Evolutionary conservation across 768 basidiomycete species (phyloP), one percentile per base, ranked within the genome.

Genomic region (Leccinum variicolor): DNA sequence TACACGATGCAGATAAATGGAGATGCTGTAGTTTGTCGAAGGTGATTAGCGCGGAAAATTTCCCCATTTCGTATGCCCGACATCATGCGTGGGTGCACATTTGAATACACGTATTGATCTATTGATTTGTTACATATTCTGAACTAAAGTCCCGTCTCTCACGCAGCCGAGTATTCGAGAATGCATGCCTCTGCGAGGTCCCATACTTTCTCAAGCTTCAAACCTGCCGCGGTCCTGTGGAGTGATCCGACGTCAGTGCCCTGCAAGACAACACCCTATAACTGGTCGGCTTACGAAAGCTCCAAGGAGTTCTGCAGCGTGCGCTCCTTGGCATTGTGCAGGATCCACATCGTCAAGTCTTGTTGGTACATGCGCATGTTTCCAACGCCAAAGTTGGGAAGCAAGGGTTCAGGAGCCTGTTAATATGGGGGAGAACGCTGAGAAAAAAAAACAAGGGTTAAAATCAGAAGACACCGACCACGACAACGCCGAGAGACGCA

Each of bases 341-440:
- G 4, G 13, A 71, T 47, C 59, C 58, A 64, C 73, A 75, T 75
- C 2, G 56, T 53, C 49, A 75, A 2, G 45, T 75, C 75, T 34
- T 63, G 62, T 29, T 70, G 55, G 56, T 76, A 70, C 56, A 67
- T 56, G 1, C 66, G 66, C 19, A 67, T 60, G 34, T 61, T 65
- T 3, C 73, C 73, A 9, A 63, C 65, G 15, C 75, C 74, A 52
- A 67, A 74, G 62, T 73, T 76, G 4, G 68, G 58, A 23, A 73
- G 62, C 29, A 75, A 39, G 8, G 72, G 75, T 46, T 68, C 64
- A 28, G 74, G 74, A 2, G 75, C 74, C 72, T 74, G 61, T 31
- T 17, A 31, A 51, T 8, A 25, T 19, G 6, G 21, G 4, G 15
- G 6, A n/a, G 5, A 43, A 53, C 11, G 4, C 3, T 57, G 17